Base-by-base conservation (phyloP, 768 basidiomycete species). In the Hebeloma cylindrosporum region DNA sequence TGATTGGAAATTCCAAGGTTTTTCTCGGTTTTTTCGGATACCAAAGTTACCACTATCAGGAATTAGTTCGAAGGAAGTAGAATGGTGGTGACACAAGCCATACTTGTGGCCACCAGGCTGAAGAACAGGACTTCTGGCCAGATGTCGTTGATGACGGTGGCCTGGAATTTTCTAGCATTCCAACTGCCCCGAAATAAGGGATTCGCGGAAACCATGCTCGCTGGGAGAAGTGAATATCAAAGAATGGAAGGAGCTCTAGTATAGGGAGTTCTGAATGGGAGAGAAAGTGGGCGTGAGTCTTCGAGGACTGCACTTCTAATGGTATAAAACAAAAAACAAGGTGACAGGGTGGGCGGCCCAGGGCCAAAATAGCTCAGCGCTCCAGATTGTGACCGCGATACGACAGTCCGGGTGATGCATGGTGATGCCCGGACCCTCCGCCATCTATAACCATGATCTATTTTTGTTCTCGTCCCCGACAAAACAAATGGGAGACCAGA, bases 111-210 rank as follows among this genome's bases (percentile, higher is more conserved):
- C n/a, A 85, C 58, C 4, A 71, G 59, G 0, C 76, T 71, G 65
- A 86, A 85, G 67, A 85, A 82, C 1, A 75, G 26, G 14, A 77
- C 74, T 51, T 82, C 78, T 1, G 78, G 78, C 78, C 78, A 83
- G n/a, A 81, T 79, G 58, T 81, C 79, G 53, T 82, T 80, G 43
- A 82, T 64, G 45, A 84, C 78, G 20, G 78, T 82, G 2, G 78
- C 75, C 45, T 75, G 65, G 59, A 80, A 77, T 53, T 72, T 74
- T 58, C 75, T 77, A 37, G 67, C 37, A 17, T 71, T 73, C 70
- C 73, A 78, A 35, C 60, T 60, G 40, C 73, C 73, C 32, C 62
- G 66, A 59, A 77, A 75, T 22, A 77, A 67, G 7, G 74, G 73
- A 48, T 75, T 73, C 16, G 63, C 51, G 21, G 72, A 67, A 32